Percentiles rank a stretch among this genome's conserved stretches.
phyloP scores from a whole-genome alignment of 2,329 filamentous ascomycete species.

The Xylaria sp. region DNA sequence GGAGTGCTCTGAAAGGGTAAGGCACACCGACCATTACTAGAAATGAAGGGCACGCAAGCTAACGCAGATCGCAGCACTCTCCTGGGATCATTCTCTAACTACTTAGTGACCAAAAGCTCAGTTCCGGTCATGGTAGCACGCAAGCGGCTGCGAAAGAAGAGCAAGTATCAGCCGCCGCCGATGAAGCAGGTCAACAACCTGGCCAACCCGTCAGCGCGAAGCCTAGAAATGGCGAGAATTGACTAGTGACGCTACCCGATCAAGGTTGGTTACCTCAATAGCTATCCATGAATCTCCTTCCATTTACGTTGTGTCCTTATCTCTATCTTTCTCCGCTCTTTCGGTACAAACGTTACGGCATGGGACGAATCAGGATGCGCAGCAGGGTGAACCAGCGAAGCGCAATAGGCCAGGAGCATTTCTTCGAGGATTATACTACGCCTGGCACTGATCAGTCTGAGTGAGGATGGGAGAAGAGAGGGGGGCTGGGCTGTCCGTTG shows the following conservation, averaged over 20 bases:
- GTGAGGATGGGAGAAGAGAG: too few relatives aligned
- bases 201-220: constrained; percentile 68
- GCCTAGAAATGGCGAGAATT: constrained; percentile 75
- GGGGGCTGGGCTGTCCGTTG: not conserved
- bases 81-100: constrained; percentile 95
- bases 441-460: not conserved
- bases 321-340: not conserved
- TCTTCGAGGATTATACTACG: not conserved
- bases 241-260: constrained; percentile 55
- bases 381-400: not conserved
- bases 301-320: not conserved
- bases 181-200: constrained; percentile 83
- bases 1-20: constrained; percentile 91
- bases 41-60: constrained; percentile 9
- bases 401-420: not conserved
- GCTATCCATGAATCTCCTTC: not conserved
- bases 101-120: constrained; percentile 94
- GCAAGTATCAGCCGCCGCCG: constrained; percentile 75
- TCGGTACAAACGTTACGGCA: not conserved
- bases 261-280: not conserved
- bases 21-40: constrained; percentile 42
- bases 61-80: constrained; percentile 68
- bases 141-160: constrained; percentile 86
- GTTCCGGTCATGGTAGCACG: constrained; percentile 98
- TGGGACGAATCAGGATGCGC: not conserved